A percentile compares a stretch with the other conserved stretches of the same genome.
phyloP scores from a whole-genome alignment of 495 filamentous ascomycete species.

The Oidiodendron maius region DNA sequence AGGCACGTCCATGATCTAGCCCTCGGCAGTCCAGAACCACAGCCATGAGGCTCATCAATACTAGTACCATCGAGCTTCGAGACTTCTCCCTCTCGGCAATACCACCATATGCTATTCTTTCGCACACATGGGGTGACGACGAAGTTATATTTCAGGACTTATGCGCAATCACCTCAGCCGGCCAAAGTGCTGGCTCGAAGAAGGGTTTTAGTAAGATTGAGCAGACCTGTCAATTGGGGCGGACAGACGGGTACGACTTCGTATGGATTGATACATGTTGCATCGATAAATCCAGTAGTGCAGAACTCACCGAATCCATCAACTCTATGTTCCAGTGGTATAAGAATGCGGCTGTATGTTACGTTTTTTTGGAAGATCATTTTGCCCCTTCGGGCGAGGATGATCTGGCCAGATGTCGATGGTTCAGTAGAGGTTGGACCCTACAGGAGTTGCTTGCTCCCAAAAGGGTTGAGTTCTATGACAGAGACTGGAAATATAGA shows the following conservation, averaged over 20 bases:
- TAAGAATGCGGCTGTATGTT: conserved; percentile 10
- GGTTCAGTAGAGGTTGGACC: too few species aligned
- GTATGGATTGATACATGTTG: conserved; percentile 37
- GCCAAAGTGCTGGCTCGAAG: background rate
- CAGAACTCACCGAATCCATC: conserved; percentile 26
- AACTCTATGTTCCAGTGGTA: conserved; percentile 9
- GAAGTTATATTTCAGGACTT: conserved; percentile 1
- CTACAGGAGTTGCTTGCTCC: background rate
- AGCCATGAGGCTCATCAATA: background rate
- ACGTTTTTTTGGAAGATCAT: conserved; percentile 8
- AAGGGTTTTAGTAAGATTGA: background rate
- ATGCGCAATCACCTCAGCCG: background rate
- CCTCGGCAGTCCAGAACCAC: background rate
- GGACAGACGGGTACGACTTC: conserved; percentile 15
- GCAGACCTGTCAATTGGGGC: background rate
- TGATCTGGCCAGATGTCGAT: background rate
- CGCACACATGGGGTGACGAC: conserved; percentile 1
- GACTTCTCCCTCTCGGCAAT: background rate
- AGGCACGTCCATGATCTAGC: background rate
- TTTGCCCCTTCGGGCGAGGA: background rate
- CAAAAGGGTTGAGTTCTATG: background rate
- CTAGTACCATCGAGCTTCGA: background rate
- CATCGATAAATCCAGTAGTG: too few species aligned
- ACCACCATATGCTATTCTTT: conserved; percentile 1
- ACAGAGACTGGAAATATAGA: background rate